Evolutionary conservation across 441 rosid species (phyloP).

Genomic region (Corymbia calophylla): DNA sequence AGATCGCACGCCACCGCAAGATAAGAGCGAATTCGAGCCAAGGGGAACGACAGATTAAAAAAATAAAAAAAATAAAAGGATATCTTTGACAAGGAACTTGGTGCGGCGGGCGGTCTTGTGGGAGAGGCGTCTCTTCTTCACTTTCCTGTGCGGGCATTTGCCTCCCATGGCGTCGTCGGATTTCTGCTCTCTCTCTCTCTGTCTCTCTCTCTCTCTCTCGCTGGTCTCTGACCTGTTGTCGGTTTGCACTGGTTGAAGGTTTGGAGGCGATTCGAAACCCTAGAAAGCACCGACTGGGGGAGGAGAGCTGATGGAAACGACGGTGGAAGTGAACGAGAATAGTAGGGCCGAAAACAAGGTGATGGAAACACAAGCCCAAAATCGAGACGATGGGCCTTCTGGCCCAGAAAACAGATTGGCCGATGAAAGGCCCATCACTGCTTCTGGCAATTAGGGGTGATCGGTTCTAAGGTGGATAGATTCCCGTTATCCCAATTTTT

Average conservation of each 20-base stretch:
- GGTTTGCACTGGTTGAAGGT: not conserved
- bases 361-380: not conserved
- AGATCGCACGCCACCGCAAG: not conserved
- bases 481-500: too few species aligned
- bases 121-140: constrained; percentile 88
- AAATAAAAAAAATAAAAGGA: constrained; percentile 27
- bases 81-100: constrained; percentile 80
- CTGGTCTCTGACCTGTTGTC: not conserved
- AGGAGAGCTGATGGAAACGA: not conserved
- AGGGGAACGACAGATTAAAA: not conserved
- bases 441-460: not conserved
- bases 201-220: not conserved
- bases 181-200: not conserved
- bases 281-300: not conserved
- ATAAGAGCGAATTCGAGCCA: not conserved
- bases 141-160: constrained; percentile 88
- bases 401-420: not conserved
- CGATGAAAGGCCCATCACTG: not conserved
- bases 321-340: not conserved
- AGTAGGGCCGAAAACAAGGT: not conserved
- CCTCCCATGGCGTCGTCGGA: constrained; percentile 44
- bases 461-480: too few species aligned
- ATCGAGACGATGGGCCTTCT: not conserved
- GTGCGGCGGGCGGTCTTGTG: constrained; percentile 85
- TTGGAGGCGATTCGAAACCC: not conserved